phyloP scores from a whole-genome alignment of 139 green algal genomes.

The Pleodorina starrii region DNA sequence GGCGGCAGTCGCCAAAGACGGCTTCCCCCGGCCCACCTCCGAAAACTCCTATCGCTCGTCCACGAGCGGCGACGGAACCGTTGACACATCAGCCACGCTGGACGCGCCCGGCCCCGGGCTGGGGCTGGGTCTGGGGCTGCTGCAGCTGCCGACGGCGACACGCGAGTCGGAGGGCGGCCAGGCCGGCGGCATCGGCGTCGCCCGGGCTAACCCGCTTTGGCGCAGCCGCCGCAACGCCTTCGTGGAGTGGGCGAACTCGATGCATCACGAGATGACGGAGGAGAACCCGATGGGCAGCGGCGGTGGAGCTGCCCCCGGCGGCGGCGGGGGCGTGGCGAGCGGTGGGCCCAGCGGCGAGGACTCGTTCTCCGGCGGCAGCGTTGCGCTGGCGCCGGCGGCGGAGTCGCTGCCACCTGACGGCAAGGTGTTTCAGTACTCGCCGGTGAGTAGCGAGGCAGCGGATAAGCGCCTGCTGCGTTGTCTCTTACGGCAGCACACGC shows the following conservation, averaged over 20 bases:
- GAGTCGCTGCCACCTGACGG: background rate
- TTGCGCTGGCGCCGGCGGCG: background rate
- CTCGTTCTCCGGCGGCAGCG: background rate
- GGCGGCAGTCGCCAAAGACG: background rate
- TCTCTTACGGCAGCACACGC: too few relatives aligned
- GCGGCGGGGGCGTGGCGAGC: background rate
- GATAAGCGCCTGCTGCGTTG: too few relatives aligned
- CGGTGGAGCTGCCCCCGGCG: background rate
- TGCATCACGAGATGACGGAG: background rate
- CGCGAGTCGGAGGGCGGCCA: too few relatives aligned
- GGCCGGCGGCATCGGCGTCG: background rate
- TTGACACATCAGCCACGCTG: background rate
- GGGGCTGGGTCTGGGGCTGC: too few relatives aligned
- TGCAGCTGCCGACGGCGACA: too few relatives aligned
- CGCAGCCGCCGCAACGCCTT: background rate
- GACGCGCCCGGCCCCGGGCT: background rate
- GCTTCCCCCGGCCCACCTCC: background rate
- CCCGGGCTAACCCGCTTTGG: background rate
- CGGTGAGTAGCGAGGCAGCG: background rate
- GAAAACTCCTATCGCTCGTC: conserved; percentile 1
- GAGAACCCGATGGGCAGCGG: background rate
- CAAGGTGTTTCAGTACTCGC: conserved; percentile 9
- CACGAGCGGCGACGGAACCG: background rate
- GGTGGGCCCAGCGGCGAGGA: background rate
- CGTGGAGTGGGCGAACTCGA: background rate